Base-by-base conservation (phyloP, 495 filamentous ascomycete species). In the Daldinia childiae region DNA sequence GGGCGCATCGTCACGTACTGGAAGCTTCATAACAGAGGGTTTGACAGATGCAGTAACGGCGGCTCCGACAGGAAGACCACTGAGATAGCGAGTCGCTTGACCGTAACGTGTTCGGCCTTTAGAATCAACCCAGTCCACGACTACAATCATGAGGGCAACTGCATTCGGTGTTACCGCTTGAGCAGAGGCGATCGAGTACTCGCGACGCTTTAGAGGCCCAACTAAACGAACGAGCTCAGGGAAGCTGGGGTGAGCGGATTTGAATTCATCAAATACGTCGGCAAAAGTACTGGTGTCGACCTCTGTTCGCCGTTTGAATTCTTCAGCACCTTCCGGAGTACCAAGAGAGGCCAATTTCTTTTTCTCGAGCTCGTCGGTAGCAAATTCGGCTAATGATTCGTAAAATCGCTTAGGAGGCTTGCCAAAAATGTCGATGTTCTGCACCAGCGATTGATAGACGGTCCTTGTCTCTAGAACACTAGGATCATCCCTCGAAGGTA, bases 321-420 rank as follows among this genome's bases (percentile, higher is more conserved):
- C 95, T 1, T 86, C 86, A n/a, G 90, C 91, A 38, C 95, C 95
- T 62, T 97, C 94, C 34, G 92, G 89, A 19, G 91, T 88, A 68
- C 89, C 92, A 5, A 99, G 84, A 32, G 90, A 88, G 34, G 88
- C 87, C 17, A 99, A 87, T 70, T 90, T 88, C 71, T 88, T 91
- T 85, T 90, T 91, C 84, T 99, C 93, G 26, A 87, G 84, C 74
- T 92, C 88, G 65, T 98, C 89, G 26, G 87, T 87, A 27, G 95
- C 94, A 69, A 93, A 97, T 59, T 93, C 93, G 26, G 94, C 88
- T 27, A 99, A 86, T 7, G 91, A 84, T 80, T 98, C 96, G 83
- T 98, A 99, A 86, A 98, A 99, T 58, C 91, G 89, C 87, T 99
- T 99, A 38, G 93, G 94, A 11, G 95, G 95, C 69, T 93, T 93